Base-by-base conservation (phyloP, 2,329 filamentous ascomycete species). In the Fusarium sp. region DNA sequence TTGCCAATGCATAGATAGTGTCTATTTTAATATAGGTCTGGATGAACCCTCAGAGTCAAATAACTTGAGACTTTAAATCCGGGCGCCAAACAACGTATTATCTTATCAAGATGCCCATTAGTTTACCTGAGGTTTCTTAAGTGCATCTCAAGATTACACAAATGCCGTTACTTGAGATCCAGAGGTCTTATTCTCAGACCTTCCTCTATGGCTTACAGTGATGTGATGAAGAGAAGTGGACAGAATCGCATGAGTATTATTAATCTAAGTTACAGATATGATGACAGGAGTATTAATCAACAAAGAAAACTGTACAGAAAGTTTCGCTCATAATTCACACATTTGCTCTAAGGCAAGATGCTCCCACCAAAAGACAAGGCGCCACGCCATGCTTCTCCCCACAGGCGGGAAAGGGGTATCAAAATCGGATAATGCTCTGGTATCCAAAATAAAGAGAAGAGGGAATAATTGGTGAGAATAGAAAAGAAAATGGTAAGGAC, bases 401-500 rank as follows among this genome's bases (percentile, higher is more conserved):
- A 50, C 55, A 61, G 39, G 63, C 47, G n/a, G 51, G 62, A 69
- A 67, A 69, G 67, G 75, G 77, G 77, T 78, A 78, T 78, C 76
- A 78, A 76, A 74, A 76, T 58, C 44, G 50, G 72, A 59, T 58
- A 56, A 72, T 58, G 24, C 50, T 60, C 30, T 53, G 64, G 66
- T 55, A 70, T 66, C 65, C 54, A 55, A 51, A 45, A 55, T 45
- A 57, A 54, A 55, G 65, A 67, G 55, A 66, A 51, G 42, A 38
- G n/a, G 36, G 42, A 42, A 35, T 26, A 30, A 35, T 45, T 24
- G 17, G 53, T 42, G 28, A 51, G 53, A 61, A 54, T 42, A 30
- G 18, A 30, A 41, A 41, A 39, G 53, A 68, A 47, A 66, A 51
- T 44, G 42, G 24, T 50, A 68, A 61, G 14, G 36, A 58, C 53